phyloP scores from a whole-genome alignment of 495 filamentous ascomycete genomes.

The Podospora sp. region DNA sequence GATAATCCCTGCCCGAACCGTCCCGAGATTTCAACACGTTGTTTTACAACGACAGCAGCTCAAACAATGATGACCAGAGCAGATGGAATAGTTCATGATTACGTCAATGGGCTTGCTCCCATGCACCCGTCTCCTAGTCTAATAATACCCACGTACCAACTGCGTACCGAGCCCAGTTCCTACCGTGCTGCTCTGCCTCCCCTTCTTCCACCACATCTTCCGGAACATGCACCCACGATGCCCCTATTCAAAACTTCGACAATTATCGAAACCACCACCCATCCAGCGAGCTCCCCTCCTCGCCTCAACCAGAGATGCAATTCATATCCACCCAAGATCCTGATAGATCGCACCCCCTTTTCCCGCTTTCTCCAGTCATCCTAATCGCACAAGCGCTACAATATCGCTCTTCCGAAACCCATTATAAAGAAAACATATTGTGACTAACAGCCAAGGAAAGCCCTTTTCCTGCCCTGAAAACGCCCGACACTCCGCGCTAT shows the following conservation, averaged over 20 bases:
- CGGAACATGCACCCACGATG: not conserved
- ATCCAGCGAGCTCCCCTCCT: not conserved
- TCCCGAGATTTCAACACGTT: too few relatives aligned
- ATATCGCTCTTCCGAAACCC: not conserved
- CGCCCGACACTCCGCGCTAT: conserved; percentile 6
- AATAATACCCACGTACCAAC: not conserved
- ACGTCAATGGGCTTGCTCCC: not conserved
- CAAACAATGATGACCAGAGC: not conserved
- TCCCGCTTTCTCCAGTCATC: not conserved
- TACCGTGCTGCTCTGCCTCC: not conserved
- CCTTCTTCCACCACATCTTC: too few relatives aligned
- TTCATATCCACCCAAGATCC: not conserved
- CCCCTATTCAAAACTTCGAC: not conserved
- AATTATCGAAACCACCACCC: not conserved
- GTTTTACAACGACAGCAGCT: not conserved
- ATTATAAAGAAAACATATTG: not conserved
- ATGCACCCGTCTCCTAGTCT: not conserved
- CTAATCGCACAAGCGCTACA: not conserved
- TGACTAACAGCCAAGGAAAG: not conserved
- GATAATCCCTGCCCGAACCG: conserved; percentile 1
- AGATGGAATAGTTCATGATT: not conserved
- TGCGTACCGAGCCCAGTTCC: not conserved
- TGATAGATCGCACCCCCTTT: not conserved
- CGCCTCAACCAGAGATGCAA: not conserved
- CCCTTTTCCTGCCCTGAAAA: not conserved